Percentiles rank a stretch among this genome's conserved stretches.
Conservation (phyloP, 1,284 basidiomycete species). For the Ganoderma leucocontextum region DNA sequence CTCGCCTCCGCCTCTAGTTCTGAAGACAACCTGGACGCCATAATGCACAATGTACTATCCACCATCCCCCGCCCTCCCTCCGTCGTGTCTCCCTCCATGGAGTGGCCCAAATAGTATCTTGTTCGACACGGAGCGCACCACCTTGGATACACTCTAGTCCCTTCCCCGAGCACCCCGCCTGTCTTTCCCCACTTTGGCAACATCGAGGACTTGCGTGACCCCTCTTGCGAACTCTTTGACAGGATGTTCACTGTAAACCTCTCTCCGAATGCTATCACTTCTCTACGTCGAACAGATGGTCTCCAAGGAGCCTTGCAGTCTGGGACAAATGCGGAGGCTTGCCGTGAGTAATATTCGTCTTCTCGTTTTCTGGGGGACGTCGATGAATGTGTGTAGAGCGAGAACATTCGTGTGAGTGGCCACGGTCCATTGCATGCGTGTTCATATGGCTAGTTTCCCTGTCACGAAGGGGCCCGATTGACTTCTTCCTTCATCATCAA, state of each 20-base stretch:
- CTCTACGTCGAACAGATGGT: too few relatives aligned
- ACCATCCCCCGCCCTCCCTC: conserved; percentile 15
- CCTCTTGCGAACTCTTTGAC: conserved; percentile 61
- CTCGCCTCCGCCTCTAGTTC: background rate
- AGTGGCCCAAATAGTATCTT: background rate
- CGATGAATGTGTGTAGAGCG: too few relatives aligned
- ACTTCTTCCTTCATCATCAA: too few relatives aligned
- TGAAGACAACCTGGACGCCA: conserved; percentile 9
- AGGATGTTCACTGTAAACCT: conserved; percentile 64
- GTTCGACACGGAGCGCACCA: background rate
- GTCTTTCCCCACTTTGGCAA: conserved; percentile 74
- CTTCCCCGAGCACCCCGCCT: conserved; percentile 6
- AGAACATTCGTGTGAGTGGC: too few relatives aligned
- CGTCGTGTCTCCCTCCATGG: conserved; percentile 8
- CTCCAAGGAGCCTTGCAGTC: too few relatives aligned
- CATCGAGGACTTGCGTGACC: conserved; percentile 61
- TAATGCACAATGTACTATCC: conserved; percentile 19
- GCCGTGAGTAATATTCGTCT: too few relatives aligned
- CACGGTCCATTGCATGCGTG: too few relatives aligned
- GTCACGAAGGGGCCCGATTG: too few relatives aligned
- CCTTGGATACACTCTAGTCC: background rate
- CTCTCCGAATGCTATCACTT: too few relatives aligned
- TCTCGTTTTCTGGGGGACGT: too few relatives aligned
- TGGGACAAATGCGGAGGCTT: too few relatives aligned
- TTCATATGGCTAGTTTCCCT: too few relatives aligned